phyloP scores from a whole-genome alignment of 2,329 filamentous ascomycete genomes.

The Claviceps africana region DNA sequence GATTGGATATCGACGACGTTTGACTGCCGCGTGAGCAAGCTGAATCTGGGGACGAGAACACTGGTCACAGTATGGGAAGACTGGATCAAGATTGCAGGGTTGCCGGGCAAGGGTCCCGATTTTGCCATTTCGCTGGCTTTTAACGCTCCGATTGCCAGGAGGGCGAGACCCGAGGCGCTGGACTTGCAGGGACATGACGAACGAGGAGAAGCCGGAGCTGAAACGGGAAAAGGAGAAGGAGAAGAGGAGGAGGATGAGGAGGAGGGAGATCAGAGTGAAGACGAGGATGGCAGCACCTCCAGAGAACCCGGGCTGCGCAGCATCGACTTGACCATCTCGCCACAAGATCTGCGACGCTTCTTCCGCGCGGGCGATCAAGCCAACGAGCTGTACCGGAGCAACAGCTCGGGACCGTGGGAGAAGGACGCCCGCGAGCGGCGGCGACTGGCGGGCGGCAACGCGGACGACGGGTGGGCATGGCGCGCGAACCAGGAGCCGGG shows the following conservation, averaged over 20 bases:
- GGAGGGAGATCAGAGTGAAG: conserved; percentile 7
- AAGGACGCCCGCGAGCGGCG: conserved; percentile 24
- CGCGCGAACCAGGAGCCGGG: conserved; percentile 12
- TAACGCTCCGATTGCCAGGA: conserved; percentile 22
- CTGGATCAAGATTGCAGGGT: conserved; percentile 30
- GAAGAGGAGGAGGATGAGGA: neutral
- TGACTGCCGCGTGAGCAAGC: conserved; percentile 39
- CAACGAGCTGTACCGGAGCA: neutral
- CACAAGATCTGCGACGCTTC: conserved; percentile 33
- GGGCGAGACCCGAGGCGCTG: neutral
- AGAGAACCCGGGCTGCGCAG: conserved; percentile 21
- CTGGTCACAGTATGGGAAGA: conserved; percentile 36
- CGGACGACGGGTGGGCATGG: conserved; percentile 42
- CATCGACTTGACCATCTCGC: conserved; percentile 38
- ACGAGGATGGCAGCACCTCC: conserved; percentile 7
- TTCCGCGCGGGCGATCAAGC: conserved; percentile 23
- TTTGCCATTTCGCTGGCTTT: conserved; percentile 39
- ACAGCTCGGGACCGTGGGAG: conserved; percentile 14
- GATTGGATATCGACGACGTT: conserved; percentile 40
- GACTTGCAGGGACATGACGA: conserved; percentile 7
- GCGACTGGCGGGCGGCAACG: conserved; percentile 31
- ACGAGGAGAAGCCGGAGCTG: neutral
- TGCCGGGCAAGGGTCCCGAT: conserved; percentile 25
- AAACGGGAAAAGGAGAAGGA: neutral
- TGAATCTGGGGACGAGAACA: conserved; percentile 36